Conservation (phyloP, 225 moss, liverwort and hornwort genomes). For the Physcomitrellopsis africana region DNA sequence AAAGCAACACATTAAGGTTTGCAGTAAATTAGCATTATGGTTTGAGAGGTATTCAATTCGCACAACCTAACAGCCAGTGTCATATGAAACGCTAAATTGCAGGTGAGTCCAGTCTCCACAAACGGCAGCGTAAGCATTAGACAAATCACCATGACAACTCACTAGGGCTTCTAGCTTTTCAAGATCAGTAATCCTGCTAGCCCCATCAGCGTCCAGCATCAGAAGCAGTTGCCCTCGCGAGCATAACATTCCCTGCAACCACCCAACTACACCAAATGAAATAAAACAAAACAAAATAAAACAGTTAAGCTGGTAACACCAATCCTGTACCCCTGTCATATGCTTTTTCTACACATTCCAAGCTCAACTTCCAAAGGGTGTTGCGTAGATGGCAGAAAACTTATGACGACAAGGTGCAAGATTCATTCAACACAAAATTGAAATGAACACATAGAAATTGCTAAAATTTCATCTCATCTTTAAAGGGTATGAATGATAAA, state of each 20-base stretch:
- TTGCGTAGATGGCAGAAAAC: background rate
- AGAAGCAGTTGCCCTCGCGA: constrained; percentile 88
- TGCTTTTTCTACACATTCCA: background rate
- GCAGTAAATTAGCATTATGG: background rate
- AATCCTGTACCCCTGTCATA: background rate
- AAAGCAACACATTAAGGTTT: constrained; percentile 9
- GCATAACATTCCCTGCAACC: constrained; percentile 78
- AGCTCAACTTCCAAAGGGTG: background rate
- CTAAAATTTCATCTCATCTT: background rate
- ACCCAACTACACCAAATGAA: constrained; percentile 13
- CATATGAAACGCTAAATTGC: background rate
- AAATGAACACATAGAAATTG: background rate
- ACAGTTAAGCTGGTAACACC: background rate
- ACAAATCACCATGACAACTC: constrained; percentile 20
- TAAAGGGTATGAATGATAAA: background rate
- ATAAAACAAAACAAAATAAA: background rate
- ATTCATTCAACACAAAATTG: constrained; percentile 2
- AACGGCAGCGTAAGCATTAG: background rate
- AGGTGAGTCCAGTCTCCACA: background rate
- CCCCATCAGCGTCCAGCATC: constrained; percentile 97
- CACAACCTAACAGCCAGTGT: background rate
- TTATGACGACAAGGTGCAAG: background rate
- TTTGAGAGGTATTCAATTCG: background rate
- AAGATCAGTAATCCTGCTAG: constrained; percentile 84
- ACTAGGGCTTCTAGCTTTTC: constrained; percentile 85